Evolutionary conservation across 306 rosid genomes (phyloP), one percentile per base, ranked within the genome.

Genomic region (Sindora glabra): DNA sequence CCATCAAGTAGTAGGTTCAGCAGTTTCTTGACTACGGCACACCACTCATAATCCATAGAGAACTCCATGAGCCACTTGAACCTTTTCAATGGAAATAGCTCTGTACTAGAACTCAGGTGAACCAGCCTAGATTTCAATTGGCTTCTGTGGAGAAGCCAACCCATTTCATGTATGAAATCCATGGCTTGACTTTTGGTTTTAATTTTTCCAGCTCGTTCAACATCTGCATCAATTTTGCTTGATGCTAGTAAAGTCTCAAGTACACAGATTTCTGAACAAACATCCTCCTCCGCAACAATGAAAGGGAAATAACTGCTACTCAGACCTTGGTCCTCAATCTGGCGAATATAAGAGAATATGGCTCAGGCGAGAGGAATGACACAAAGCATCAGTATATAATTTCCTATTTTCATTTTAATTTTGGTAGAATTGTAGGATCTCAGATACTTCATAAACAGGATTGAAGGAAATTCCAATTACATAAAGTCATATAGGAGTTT

Each of bases 121-220:
- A 83, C 83, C 63, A 85, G 62, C 75, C 86, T 87, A 69, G 74
- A 81, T 62, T 72, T 87, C 68, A 74, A 62, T 18, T 70, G 87
- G 71, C 79, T 77, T 72, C 88, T 85, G 73, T 87, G 98, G 60
- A 91, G 90, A 54, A 91, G 82, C 96, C 98, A 91, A 44, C 98
- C 98, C 77, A 91, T 77, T 88, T 87, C 98, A 62, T 91, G 87
- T 64, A 91, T 81, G 65, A 87, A 91, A 67, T 87, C 92, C 80
- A 88, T 59, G n/a, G 95, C 98, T 22, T 76, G 82, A 71, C 79
- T 81, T 71, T 76, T 75, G 48, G 89, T 77, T 70, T 74, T 76
- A 50, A 59, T 16, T 47, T 64, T 81, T 15, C 66, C 74, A 53
- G 79, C 45, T 49, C 69, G 72, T 50, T 59, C 81, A 36, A 59